Percentiles rank a stretch among this genome's conserved stretches.
phyloP scores from a whole-genome alignment of 352 stramenopile species.

The Phytopythium sindhum region DNA sequence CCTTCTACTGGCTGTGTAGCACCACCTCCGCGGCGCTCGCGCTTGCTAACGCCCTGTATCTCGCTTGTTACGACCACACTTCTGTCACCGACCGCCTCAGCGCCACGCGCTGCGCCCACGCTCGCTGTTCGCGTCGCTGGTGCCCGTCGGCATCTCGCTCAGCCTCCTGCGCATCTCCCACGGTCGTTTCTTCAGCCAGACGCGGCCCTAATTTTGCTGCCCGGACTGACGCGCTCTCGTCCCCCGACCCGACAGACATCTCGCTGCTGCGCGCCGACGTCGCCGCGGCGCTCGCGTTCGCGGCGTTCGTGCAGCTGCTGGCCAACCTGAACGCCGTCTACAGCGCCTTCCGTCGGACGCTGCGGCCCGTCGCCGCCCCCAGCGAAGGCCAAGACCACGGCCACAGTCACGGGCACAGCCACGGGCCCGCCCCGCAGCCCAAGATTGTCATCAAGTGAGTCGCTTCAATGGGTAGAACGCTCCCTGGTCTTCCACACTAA shows the following conservation, averaged over 20 bases:
- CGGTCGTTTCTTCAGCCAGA: not conserved
- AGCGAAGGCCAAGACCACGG: constrained; percentile 3
- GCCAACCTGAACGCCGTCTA: constrained; percentile 73
- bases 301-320: constrained; percentile 61
- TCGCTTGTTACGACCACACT: too few relatives aligned
- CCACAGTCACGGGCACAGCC: constrained; percentile 3
- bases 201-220: not conserved
- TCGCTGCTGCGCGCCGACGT: constrained; percentile 41
- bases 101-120: constrained; percentile 45
- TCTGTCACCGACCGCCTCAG: constrained; percentile 10
- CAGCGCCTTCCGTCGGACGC: constrained; percentile 62
- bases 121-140: constrained; percentile 56
- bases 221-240: not conserved
- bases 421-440: not conserved
- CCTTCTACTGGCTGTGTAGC: not conserved
- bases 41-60: not conserved
- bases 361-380: constrained; percentile 21
- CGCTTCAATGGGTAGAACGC: too few relatives aligned
- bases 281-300: constrained; percentile 31
- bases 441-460: constrained; percentile 9
- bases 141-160: constrained; percentile 48
- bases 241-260: constrained; percentile 8
- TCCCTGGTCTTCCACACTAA: not conserved
- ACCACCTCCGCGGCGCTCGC: not conserved
- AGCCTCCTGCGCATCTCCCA: constrained; percentile 46